Base-by-base conservation (phyloP, 164 flowering plant species). In the Nymphaea colorata region DNA sequence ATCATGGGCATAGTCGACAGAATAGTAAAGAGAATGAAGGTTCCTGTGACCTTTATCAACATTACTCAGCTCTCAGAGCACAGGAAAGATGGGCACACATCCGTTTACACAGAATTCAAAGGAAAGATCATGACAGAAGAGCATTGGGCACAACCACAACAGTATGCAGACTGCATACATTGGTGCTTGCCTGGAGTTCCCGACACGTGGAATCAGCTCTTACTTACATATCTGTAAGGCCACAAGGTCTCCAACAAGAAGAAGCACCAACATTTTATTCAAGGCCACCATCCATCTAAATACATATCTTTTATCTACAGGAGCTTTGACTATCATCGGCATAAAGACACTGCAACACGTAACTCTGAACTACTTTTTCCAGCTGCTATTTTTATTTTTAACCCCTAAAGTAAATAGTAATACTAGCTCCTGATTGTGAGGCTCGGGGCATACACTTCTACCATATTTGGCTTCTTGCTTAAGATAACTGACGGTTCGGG, bases 101-200 rank as follows among this genome's bases (percentile, higher is more conserved):
- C 93, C 2, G 81, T 95, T 44, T 95, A 86, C 67, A 86, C 96
- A 0, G 93, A 87, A 66, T 59, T 67, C 0, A 84, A 81, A n/a
- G 99, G 98, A 14, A 83, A 82, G 64, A 60, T 90, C 47, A 65
- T 94, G 51, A 88, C 87, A 2, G 86, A 84, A 4, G 89, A 89
- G 71, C 79, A 94, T 53, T 89, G 83, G 62, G 83, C 86, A 0
- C 91, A 91, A 64, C 95, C 95, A 0, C 47, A 76, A 15, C 83
- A 71, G 59, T 67, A 82, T 67, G 97, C 97, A 6, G 98, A 94
- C 72, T 94, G 96, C 76, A 89, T 91, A 65, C 99, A 94, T 70
- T 47, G 12, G 55, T 47, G 7, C 7, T 14, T 47, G 55, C 7
- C 55, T 0, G 97, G 97, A 44, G 87, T 91, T 62, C 97, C 97